Percentiles rank a stretch among this genome's conserved stretches.
Conservation (phyloP, 2,329 filamentous ascomycete genomes). For the Xylariaceae sp. region DNA sequence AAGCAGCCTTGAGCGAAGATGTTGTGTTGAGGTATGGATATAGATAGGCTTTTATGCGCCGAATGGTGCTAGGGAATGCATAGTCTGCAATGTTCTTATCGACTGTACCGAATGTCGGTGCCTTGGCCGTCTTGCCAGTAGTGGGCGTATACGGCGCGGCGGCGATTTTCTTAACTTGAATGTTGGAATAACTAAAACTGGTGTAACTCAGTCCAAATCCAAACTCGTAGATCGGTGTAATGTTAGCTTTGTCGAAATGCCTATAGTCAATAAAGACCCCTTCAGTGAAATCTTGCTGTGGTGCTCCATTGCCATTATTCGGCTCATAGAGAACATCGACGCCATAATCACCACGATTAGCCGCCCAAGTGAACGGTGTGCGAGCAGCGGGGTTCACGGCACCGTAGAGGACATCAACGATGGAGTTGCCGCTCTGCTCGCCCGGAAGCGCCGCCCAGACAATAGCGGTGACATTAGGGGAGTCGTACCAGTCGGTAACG, state of each 20-base stretch:
- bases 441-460: constrained; percentile 79
- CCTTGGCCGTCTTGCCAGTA: constrained; percentile 57
- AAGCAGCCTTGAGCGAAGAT: constrained; percentile 51
- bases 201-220: constrained; percentile 79
- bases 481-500: constrained; percentile 68
- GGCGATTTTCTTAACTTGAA: constrained; percentile 51
- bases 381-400: constrained; percentile 72
- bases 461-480: constrained; percentile 78
- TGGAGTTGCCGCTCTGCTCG: constrained; percentile 75
- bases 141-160: constrained; percentile 55
- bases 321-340: constrained; percentile 61
- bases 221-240: constrained; percentile 73
- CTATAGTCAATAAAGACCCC: constrained; percentile 81
- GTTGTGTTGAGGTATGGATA: constrained; percentile 70
- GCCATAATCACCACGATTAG: constrained; percentile 63
- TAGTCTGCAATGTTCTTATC: constrained; percentile 63
- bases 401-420: constrained; percentile 81
- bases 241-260: constrained; percentile 63
- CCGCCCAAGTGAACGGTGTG: constrained; percentile 76
- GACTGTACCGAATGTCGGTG: constrained; percentile 61
- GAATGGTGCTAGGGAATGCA: constrained; percentile 59
- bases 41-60: constrained; percentile 52
- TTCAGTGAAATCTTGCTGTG: constrained; percentile 71
- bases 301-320: constrained; percentile 62
- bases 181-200: constrained; percentile 69